Evolutionary conservation across 805 yeast species (phyloP).

Genomic region (Zygotorulaspora chibaensis): DNA sequence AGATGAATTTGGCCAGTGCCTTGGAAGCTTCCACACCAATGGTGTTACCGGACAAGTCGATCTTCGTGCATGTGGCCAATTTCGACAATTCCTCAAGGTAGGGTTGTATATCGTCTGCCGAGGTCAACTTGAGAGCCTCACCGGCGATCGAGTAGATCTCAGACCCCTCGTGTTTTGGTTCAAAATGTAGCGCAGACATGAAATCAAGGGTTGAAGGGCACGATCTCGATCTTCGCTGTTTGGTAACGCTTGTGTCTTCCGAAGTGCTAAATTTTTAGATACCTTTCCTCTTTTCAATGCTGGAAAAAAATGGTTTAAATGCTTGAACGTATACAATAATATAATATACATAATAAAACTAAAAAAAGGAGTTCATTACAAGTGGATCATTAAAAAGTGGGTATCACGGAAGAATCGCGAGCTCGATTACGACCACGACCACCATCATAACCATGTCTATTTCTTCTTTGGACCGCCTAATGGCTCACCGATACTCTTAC

Average conservation of each 20-base stretch:
- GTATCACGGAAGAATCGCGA: background rate
- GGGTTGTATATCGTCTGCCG: conserved; percentile 68
- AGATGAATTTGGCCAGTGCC: conserved; percentile 55
- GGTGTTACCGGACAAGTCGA: conserved; percentile 90
- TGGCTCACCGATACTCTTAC: conserved; percentile 92
- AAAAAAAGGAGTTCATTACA: background rate
- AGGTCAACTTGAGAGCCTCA: conserved; percentile 70
- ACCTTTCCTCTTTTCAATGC: background rate
- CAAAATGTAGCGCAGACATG: conserved; percentile 42
- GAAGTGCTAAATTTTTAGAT: background rate
- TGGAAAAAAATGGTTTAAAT: background rate
- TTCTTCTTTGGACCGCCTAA: conserved; percentile 48
- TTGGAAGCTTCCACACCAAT: conserved; percentile 86
- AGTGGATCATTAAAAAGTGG: conserved; percentile 3
- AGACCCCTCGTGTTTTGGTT: conserved; percentile 41
- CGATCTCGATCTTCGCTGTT: too few relatives aligned
- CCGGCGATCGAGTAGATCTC: conserved; percentile 63
- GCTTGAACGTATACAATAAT: conserved; percentile 1
- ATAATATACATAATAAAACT: background rate
- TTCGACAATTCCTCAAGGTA: conserved; percentile 53
- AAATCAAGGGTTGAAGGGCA: too few relatives aligned
- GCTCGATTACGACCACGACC: background rate
- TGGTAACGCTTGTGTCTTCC: too few relatives aligned
- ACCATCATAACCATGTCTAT: conserved; percentile 12
- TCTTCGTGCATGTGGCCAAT: conserved; percentile 40